These are phyloP conservation scores for Cryptosporidium xiaoi DNA, from an alignment of 169 alveolate species.

Conservation along the genomic window DNA sequence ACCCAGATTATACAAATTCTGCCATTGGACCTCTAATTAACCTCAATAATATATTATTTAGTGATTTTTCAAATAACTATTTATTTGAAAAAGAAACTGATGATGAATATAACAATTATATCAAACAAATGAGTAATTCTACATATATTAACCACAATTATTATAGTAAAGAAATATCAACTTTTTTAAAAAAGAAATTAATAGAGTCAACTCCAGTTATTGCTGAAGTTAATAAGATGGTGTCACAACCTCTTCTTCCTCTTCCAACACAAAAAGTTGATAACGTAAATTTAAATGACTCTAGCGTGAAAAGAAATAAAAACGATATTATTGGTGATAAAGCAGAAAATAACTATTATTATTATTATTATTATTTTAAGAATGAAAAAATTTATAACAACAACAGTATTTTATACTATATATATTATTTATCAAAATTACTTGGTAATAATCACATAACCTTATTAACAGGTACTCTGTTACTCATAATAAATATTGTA, in stretches of 20 bases:
- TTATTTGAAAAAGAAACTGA: no score
- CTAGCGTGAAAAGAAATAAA: background rate
- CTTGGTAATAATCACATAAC: conserved; percentile 7
- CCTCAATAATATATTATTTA: conserved; percentile 6
- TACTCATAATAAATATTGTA: conserved; percentile 18
- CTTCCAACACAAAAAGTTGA: conserved; percentile 15
- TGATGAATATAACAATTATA: background rate
- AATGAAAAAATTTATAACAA: no score
- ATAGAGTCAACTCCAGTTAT: conserved; percentile 17
- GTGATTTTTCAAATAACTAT: conserved; percentile 4
- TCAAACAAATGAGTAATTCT: no score
- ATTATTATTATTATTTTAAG: no score
- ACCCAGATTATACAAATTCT: conserved; percentile 27
- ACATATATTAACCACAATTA: background rate
- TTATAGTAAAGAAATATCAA: background rate
- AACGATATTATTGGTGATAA: background rate
- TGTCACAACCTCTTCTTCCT: conserved; percentile 42
- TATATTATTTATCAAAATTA: background rate
- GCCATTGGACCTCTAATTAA: conserved; percentile 71
- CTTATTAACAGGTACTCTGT: conserved; percentile 15
- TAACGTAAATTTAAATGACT: background rate
- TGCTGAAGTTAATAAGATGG: background rate
- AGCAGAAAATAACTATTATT: background rate
- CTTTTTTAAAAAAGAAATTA: conserved; percentile 15
- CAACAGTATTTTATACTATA: no score